phyloP scores from a whole-genome alignment of 2,329 filamentous ascomycete species.

The Phoma sp. region DNA sequence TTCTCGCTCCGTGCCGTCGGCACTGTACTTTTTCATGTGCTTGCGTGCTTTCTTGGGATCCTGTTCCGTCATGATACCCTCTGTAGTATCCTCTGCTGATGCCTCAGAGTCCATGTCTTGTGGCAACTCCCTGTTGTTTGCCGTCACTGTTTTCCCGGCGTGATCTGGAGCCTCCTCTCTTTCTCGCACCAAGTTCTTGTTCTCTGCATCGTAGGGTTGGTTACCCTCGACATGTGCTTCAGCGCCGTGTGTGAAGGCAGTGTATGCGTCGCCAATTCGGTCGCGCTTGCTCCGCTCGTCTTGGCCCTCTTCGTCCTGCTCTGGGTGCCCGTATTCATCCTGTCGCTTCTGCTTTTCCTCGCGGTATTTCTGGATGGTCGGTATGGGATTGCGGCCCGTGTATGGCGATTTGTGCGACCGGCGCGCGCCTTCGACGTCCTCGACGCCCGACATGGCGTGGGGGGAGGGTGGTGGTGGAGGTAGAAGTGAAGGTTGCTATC shows the following conservation, averaged over 20 bases:
- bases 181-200: constrained; percentile 44
- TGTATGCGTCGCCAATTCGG: constrained; percentile 46
- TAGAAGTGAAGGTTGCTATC: background rate
- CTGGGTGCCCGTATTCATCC: constrained; percentile 38
- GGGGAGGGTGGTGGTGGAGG: background rate
- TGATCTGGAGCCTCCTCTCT: constrained; percentile 41
- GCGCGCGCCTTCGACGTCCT: constrained; percentile 49
- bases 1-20: constrained; percentile 60
- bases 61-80: constrained; percentile 43
- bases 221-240: constrained; percentile 28
- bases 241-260: constrained; percentile 41
- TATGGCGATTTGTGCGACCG: constrained; percentile 52
- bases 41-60: constrained; percentile 58
- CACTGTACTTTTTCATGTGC: constrained; percentile 56
- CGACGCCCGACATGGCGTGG: constrained; percentile 49
- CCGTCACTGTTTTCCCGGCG: constrained; percentile 31
- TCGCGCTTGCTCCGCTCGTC: constrained; percentile 44
- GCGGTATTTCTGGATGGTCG: constrained; percentile 55
- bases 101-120: constrained; percentile 32
- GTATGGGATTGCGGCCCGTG: constrained; percentile 53
- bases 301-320: constrained; percentile 23
- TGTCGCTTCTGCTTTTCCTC: constrained; percentile 54
- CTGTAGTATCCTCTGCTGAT: constrained; percentile 52
- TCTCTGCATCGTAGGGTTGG: constrained; percentile 43
- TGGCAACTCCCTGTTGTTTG: constrained; percentile 19